phyloP scores from a whole-genome alignment of 108 stramenopile species.

The Pseudonitzschia multistriata region DNA sequence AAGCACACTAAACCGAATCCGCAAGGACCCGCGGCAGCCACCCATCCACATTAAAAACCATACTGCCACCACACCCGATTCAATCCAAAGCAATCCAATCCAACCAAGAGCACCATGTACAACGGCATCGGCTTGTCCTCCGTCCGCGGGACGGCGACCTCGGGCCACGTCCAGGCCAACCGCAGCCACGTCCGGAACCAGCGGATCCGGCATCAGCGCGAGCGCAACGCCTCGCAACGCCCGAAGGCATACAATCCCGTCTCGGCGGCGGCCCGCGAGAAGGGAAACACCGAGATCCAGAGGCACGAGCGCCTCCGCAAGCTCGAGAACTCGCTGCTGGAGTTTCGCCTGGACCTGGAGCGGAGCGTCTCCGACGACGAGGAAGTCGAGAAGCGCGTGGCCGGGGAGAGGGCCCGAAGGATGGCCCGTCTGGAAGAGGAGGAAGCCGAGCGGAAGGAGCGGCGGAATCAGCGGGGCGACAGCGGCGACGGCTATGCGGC shows the following conservation, averaged over 20 bases:
- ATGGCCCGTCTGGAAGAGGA: constrained; percentile 40
- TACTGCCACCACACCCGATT: too few species aligned
- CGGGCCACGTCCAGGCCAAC: constrained; percentile 87
- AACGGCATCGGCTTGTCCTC: constrained; percentile 89
- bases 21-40: too few species aligned
- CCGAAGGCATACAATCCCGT: constrained; percentile 37
- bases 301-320: constrained; percentile 62
- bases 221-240: constrained; percentile 37
- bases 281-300: constrained; percentile 66
- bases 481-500: background rate
- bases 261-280: constrained; percentile 53
- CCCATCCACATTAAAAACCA: too few species aligned
- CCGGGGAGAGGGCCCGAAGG: constrained; percentile 49
- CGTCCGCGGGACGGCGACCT: constrained; percentile 89
- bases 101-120: constrained; percentile 44
- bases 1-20: too few species aligned
- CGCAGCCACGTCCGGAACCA: constrained; percentile 73
- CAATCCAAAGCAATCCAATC: too few species aligned
- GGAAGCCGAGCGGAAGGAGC: constrained; percentile 18
- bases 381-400: constrained; percentile 67
- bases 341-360: constrained; percentile 73
- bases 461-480: background rate
- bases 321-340: constrained; percentile 73
- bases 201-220: constrained; percentile 52
- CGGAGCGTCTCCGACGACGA: constrained; percentile 31